Conservation (phyloP, 805 yeast genomes). For the Wickerhamomyces hampshirensis region DNA sequence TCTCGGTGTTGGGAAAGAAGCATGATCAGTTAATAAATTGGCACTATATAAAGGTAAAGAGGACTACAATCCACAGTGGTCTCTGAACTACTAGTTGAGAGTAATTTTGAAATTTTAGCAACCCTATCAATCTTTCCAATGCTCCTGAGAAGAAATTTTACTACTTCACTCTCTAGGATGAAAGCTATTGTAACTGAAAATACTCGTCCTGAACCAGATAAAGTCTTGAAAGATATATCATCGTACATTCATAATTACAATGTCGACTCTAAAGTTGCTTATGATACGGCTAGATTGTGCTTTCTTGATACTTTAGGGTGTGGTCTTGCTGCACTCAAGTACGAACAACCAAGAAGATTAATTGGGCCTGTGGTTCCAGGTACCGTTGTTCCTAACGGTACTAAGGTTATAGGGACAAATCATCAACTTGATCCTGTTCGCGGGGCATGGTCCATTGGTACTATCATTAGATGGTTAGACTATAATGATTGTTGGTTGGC, state of each 20-base stretch:
- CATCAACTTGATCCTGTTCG: constrained; percentile 49
- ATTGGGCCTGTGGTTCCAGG: constrained; percentile 58
- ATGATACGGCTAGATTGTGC: constrained; percentile 51
- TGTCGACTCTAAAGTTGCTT: constrained; percentile 42
- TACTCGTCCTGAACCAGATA: constrained; percentile 47
- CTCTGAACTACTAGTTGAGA: no score
- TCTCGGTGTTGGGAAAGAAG: no score
- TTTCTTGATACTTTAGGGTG: constrained; percentile 55
- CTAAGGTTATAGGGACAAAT: constrained; percentile 49
- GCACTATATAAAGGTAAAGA: no score
- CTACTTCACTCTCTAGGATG: constrained; percentile 10
- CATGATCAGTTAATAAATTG: no score
- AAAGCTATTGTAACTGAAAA: constrained; percentile 35
- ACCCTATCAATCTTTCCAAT: neutral
- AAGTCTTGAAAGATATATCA: constrained; percentile 44
- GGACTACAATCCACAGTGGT: no score
- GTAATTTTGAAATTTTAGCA: no score
- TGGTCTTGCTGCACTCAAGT: constrained; percentile 54
- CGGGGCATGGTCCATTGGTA: constrained; percentile 55
- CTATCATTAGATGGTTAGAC: constrained; percentile 56
- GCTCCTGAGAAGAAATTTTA: constrained; percentile 10
- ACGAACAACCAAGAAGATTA: constrained; percentile 41
- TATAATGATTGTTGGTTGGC: constrained; percentile 64
- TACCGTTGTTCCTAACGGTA: constrained; percentile 48
- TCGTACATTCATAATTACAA: constrained; percentile 43